Base-by-base conservation (phyloP, 805 yeast species). In the Starmerella roubikii region DNA sequence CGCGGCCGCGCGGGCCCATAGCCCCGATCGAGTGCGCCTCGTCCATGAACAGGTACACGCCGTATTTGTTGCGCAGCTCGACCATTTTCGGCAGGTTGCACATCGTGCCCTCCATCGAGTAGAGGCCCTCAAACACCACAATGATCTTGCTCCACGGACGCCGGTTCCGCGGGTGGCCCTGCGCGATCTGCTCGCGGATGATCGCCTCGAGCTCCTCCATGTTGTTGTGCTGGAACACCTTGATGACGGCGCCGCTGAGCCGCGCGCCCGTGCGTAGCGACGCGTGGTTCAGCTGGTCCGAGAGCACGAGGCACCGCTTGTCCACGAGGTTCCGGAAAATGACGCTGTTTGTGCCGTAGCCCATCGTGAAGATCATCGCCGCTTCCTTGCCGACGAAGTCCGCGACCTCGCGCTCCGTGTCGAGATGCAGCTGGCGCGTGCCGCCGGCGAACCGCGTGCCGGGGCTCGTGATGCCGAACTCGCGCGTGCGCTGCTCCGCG, bases 1-100 rank as follows among this genome's bases (percentile, higher is more conserved):
- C 99, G 55, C 81, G 76, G 33, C 98, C 98, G 37, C 63, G 62
- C 32, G 93, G 91, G 22, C 99, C 99, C 63, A 91, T 70, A n/a
- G 98, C 98, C 53, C 99, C 99, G 54, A 91, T 79, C 4, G 97
- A 88, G 60, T 91, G 99, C 11, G 98, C 98, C 60, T 91, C 99
- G 59, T 91, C 99, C 45, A 93, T 81, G 54, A 81, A 91, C 37
- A 91, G 62, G 55, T 82, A 83, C 55, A 88, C 81, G 53, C 84
- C 84, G 65, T 93, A 91, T 56, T 81, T 82, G 28, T 80, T 71
- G 52, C 79, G 77, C 46, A 86, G 65, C 50, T 70, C 79, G 21
- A 86, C 69, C 32, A 86, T 55, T 42, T 62, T 67, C 4, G 95
- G 94, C 50, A 86, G 67, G 55, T 86, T 76, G 56, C 82, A 74